Conservation (phyloP, 169 alveolate genomes). For the Eimeria brunetti region DNA sequence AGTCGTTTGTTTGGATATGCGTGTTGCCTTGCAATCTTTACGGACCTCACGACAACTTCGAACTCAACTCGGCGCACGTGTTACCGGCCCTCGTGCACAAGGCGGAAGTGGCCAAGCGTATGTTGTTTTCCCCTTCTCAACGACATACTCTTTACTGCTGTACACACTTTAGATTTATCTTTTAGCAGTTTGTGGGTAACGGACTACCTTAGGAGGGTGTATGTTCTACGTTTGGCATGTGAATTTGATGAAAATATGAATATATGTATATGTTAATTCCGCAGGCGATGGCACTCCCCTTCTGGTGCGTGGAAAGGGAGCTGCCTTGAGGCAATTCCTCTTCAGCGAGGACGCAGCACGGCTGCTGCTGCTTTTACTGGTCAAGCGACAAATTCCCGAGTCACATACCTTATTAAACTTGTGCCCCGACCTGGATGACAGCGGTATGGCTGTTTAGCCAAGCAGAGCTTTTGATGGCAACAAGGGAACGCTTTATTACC, state of each 20-base stretch:
- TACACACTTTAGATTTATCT: not conserved
- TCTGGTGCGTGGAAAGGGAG: slow-evolving; percentile 80
- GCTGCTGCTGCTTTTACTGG: slow-evolving; percentile 57
- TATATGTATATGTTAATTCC: not conserved
- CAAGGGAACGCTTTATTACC: not conserved
- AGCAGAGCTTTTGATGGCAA: not conserved
- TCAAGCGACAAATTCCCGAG: slow-evolving; percentile 61
- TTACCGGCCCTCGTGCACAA: slow-evolving; percentile 84
- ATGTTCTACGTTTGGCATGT: not conserved
- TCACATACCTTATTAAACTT: slow-evolving; percentile 36
- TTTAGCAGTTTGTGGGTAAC: not conserved
- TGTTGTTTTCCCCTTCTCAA: not conserved
- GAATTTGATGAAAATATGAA: not conserved
- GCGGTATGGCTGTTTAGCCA: slow-evolving; percentile 19
- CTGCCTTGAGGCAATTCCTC: slow-evolving; percentile 83
- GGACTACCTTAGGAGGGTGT: not conserved
- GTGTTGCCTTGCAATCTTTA: slow-evolving; percentile 83
- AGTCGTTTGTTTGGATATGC: slow-evolving; percentile 71
- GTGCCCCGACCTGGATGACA: slow-evolving; percentile 60
- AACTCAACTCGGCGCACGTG: slow-evolving; percentile 80
- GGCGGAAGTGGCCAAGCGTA: slow-evolving; percentile 80
- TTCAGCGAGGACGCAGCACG: slow-evolving; percentile 83
- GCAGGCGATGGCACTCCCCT: slow-evolving; percentile 68
- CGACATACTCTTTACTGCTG: not conserved
- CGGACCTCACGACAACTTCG: slow-evolving; percentile 83